Evolutionary conservation across 257 asterid genomes (phyloP), one percentile per base, ranked within the genome.

Genomic region (Catharanthus roseus): DNA sequence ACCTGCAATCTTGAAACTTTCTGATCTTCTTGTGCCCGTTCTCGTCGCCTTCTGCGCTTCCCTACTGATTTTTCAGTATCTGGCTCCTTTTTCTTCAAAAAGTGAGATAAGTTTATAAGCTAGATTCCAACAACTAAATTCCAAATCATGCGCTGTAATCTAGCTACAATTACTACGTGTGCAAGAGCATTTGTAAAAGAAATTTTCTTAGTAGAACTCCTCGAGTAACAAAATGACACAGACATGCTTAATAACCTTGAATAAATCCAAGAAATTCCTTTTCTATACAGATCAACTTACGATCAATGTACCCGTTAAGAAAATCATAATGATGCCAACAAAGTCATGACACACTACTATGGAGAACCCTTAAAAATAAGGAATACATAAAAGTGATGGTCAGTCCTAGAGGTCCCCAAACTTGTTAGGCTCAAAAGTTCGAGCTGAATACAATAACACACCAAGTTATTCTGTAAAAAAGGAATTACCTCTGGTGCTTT

Each of bases 21-120:
- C 78, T 78, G 76, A 47, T 81, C 90, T 72, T 87, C 92, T 0
- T 75, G 87, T 23, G 77, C 75, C 63, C 79, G 78, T 65, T 85
- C 93, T 50, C 69, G 80, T 68, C 91, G 85, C 75, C 85, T 85
- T 77, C 81, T 89, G 53, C 95, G 96, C 80, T 86, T 93, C 15
- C 82, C 28, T 26, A 51, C 83, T 55, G 77, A 74, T 69, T 55
- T 82, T 68, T 78, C 82, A 41, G 75, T 78, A 34, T 85, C 97
- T 7, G 80, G 58, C 80, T 85, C 92, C 78, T 86, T 90, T 68
- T 78, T 89, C 96, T 86, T 73, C 69, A 16, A 47, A 70, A 74
- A 51, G 18, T 16, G 67, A 42, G 21, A 60, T 36, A 29, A 34
- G 33, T 36, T 69, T 29, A 26, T 54, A 64, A 31, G n/a, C 33